Evolutionary conservation across 495 filamentous ascomycete species (phyloP).

Genomic region (Cladorrhinum samala): DNA sequence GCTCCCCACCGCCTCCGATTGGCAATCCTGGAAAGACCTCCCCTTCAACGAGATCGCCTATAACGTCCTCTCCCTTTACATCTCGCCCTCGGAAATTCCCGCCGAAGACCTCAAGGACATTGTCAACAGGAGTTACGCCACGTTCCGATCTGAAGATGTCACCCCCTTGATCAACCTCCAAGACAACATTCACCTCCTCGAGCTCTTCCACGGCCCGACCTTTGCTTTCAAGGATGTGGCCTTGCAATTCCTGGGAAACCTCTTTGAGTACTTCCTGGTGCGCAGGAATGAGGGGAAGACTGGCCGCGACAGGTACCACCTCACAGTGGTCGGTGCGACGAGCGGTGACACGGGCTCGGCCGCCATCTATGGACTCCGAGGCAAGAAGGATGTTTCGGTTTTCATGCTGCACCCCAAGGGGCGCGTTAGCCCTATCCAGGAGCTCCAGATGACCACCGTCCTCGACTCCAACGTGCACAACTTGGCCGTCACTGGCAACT

Average conservation of each 20-base stretch:
- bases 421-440: constrained; percentile 76
- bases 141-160: constrained; percentile 70
- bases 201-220: constrained; percentile 97
- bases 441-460: constrained; percentile 92
- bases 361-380: constrained; percentile 93
- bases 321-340: constrained; percentile 88
- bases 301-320: constrained; percentile 69
- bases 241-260: constrained; percentile 84
- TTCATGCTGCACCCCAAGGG: constrained; percentile 87
- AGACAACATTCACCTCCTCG: constrained; percentile 72
- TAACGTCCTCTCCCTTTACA: constrained; percentile 71
- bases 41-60: constrained; percentile 74
- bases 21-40: constrained; percentile 69
- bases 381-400: constrained; percentile 91
- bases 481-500: constrained; percentile 75
- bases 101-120: constrained; percentile 70
- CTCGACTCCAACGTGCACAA: constrained; percentile 86
- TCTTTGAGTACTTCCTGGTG: constrained; percentile 93
- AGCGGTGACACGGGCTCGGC: constrained; percentile 92
- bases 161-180: constrained; percentile 68
- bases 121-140: constrained; percentile 72
- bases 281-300: constrained; percentile 70
- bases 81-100: constrained; percentile 77
- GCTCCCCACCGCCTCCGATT: constrained; percentile 59
- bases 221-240: constrained; percentile 93